These are phyloP conservation scores for Epichloe elymi DNA, from an alignment of 2,329 filamentous ascomycete species.

Conservation along the genomic window DNA sequence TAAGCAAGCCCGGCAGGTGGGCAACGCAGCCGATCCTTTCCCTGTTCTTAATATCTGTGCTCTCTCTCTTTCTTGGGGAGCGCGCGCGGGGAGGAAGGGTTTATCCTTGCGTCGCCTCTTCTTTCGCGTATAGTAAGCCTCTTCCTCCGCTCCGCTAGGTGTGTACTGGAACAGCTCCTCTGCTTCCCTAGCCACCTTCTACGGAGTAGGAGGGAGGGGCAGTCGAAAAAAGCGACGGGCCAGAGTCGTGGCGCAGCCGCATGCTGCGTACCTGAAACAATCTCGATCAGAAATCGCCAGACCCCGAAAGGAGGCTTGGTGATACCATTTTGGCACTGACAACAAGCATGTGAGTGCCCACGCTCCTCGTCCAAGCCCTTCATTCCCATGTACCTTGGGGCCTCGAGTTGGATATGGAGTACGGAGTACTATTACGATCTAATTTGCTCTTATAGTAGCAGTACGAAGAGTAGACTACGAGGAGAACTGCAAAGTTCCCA, in stretches of 20 bases:
- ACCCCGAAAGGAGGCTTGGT: background rate
- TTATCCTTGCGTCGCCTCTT: too few species aligned
- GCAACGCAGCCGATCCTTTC: background rate
- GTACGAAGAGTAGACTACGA: background rate
- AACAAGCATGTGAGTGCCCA: background rate
- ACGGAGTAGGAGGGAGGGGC: background rate
- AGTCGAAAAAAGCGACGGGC: background rate
- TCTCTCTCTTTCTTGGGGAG: background rate
- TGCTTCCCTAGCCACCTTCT: background rate
- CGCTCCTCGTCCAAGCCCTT: background rate
- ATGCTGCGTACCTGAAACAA: background rate
- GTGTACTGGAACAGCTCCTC: background rate
- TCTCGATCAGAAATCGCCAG: slow-evolving; percentile 1
- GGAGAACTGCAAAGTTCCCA: background rate
- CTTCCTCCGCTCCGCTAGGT: background rate
- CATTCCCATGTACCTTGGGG: too few species aligned
- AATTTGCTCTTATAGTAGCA: background rate
- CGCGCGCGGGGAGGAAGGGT: too few species aligned
- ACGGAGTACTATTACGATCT: too few species aligned
- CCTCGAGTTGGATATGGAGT: too few species aligned
- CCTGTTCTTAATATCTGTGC: background rate
- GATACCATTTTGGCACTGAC: background rate
- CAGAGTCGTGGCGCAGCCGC: background rate
- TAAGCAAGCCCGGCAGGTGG: background rate
- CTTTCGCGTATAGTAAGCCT: too few species aligned